Evolutionary conservation across 2,329 filamentous ascomycete species (phyloP).

Genomic region (Alternaria dauci): DNA sequence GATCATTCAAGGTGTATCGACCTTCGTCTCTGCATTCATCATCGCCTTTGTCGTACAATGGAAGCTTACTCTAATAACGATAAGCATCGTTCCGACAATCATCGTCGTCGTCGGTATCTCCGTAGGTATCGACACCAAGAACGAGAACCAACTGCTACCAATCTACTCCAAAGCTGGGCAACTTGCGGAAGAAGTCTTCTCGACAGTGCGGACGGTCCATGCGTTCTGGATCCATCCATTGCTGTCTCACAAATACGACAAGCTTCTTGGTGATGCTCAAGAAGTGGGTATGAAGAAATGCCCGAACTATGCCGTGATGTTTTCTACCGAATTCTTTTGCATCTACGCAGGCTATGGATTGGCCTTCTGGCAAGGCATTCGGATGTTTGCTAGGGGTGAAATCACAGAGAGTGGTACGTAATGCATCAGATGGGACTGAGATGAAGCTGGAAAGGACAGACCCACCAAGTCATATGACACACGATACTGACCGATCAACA

Average conservation of each 20-base stretch:
- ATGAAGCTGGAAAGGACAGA: background rate
- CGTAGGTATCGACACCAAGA: slow-evolving; percentile 47
- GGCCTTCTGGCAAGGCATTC: slow-evolving; percentile 57
- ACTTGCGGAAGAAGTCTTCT: slow-evolving; percentile 61
- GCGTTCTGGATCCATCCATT: slow-evolving; percentile 57
- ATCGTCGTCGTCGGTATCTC: slow-evolving; percentile 39
- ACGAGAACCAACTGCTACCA: slow-evolving; percentile 48
- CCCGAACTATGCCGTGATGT: slow-evolving; percentile 54
- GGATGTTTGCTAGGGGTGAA: slow-evolving; percentile 65
- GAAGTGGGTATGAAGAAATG: slow-evolving; percentile 57
- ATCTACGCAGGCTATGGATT: slow-evolving; percentile 57
- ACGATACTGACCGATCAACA: slow-evolving; percentile 3
- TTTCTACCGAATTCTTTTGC: slow-evolving; percentile 55
- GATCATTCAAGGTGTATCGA: slow-evolving; percentile 52
- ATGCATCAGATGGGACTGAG: background rate
- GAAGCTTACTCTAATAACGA: slow-evolving; percentile 84
- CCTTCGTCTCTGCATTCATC: slow-evolving; percentile 83
- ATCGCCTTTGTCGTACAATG: slow-evolving; percentile 92
- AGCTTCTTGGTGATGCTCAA: slow-evolving; percentile 54
- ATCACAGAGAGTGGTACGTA: slow-evolving; percentile 56
- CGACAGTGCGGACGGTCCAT: slow-evolving; percentile 59
- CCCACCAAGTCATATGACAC: background rate
- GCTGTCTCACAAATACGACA: slow-evolving; percentile 56
- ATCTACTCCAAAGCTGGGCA: slow-evolving; percentile 57
- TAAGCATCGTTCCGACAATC: slow-evolving; percentile 59